Conservation (phyloP, 2,329 filamentous ascomycete genomes). For the Monosporascus cannonballus region DNA sequence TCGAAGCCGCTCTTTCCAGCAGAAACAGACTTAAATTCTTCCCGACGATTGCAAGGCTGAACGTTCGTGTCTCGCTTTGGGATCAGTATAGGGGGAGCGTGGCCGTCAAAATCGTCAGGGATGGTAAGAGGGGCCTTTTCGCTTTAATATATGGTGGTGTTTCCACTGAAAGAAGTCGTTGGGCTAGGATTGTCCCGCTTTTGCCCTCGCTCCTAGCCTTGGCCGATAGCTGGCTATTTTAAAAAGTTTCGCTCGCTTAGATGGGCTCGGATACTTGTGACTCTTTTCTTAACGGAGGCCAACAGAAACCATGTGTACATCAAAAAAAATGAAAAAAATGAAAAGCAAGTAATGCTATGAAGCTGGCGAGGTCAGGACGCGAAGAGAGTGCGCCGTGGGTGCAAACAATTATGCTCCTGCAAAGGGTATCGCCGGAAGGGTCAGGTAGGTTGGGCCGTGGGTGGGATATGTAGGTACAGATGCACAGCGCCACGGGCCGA, state of each 20-base stretch:
- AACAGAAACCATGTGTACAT: too few species aligned
- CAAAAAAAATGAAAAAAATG: neutral
- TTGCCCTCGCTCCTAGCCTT: slow-evolving; percentile 4
- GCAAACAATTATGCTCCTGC: slow-evolving; percentile 10
- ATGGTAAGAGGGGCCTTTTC: neutral
- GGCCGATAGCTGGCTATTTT: slow-evolving; percentile 3
- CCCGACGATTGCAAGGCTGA: slow-evolving; percentile 11
- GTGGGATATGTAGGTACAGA: slow-evolving; percentile 23
- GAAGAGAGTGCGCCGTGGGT: neutral
- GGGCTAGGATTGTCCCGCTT: slow-evolving; percentile 3
- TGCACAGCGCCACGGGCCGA: slow-evolving; percentile 18
- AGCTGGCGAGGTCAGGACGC: neutral
- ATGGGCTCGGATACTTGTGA: neutral
- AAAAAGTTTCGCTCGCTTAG: neutral
- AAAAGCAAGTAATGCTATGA: neutral
- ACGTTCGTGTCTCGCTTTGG: slow-evolving; percentile 4
- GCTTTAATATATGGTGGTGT: neutral
- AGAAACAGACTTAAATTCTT: slow-evolving; percentile 18
- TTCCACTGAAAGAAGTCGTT: neutral
- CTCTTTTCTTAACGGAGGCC: neutral
- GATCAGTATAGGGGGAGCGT: slow-evolving; percentile 6
- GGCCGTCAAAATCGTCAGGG: slow-evolving; percentile 2
- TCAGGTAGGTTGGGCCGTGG: slow-evolving; percentile 15
- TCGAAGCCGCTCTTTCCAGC: slow-evolving; percentile 19
- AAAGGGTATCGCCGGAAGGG: slow-evolving; percentile 9